Evolutionary conservation across 2,329 filamentous ascomycete species (phyloP).

Genomic region (Lachnellula arida): DNA sequence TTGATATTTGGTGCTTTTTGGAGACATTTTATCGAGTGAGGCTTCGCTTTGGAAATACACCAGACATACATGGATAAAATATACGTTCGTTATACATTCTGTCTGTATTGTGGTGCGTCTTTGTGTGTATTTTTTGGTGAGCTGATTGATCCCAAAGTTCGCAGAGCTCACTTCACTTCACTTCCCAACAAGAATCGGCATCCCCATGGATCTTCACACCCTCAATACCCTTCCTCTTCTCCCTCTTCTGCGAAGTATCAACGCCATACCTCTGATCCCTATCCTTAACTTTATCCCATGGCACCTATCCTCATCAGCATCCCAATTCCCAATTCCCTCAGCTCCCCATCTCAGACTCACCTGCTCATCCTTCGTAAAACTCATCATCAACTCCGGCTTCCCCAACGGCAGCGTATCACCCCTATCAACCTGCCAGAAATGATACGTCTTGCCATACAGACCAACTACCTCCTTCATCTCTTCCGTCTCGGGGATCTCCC

Average conservation of each 20-base stretch:
- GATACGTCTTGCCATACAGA: slow-evolving; percentile 79
- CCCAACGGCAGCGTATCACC: slow-evolving; percentile 62
- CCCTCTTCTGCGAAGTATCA: slow-evolving; percentile 46
- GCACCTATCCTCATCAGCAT: slow-evolving; percentile 32
- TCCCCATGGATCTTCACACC: slow-evolving; percentile 42
- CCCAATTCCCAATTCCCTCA: slow-evolving; percentile 4
- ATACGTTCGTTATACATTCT: too few species aligned
- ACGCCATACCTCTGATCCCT: slow-evolving; percentile 51
- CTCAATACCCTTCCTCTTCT: slow-evolving; percentile 46
- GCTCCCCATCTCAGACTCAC: slow-evolving; percentile 32
- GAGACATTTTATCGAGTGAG: slow-evolving; percentile 36
- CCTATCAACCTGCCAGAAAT: slow-evolving; percentile 80
- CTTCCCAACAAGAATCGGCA: slow-evolving; percentile 45
- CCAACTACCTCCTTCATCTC: slow-evolving; percentile 75
- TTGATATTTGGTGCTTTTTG: slow-evolving; percentile 32
- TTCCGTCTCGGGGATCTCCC: slow-evolving; percentile 71
- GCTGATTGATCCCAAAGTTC: neutral
- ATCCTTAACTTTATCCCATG: slow-evolving; percentile 36
- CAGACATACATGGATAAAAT: too few species aligned
- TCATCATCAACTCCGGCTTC: slow-evolving; percentile 59
- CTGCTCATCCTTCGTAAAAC: slow-evolving; percentile 48
- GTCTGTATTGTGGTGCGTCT: too few species aligned
- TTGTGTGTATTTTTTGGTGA: too few species aligned
- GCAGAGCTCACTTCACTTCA: slow-evolving; percentile 1
- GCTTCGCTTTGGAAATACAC: neutral